Percentiles rank a stretch among this genome's conserved stretches.
Conservation (phyloP, 1,139 yeast species). For the Hanseniaspora gamundiae region DNA sequence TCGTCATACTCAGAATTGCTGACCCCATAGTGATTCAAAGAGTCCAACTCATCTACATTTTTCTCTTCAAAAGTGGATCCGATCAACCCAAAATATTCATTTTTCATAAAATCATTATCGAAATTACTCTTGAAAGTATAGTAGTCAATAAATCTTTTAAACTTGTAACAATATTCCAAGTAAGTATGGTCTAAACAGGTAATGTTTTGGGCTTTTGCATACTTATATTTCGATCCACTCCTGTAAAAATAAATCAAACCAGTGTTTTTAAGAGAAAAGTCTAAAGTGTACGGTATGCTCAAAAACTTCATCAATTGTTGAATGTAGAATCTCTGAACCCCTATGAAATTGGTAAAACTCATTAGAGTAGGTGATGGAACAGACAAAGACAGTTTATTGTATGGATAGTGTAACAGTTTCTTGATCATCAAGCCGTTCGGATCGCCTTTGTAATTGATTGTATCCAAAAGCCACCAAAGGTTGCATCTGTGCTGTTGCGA, state of each 20-base stretch:
- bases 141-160: not conserved
- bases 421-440: not conserved
- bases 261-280: not conserved
- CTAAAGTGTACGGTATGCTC: not conserved
- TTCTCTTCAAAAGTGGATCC: not conserved
- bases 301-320: not conserved
- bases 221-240: not conserved
- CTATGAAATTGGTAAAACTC: not conserved
- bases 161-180: not conserved
- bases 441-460: not conserved
- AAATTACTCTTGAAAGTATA: not conserved
- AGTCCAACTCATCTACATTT: not conserved
- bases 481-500: conserved; percentile 2
- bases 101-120: not conserved
- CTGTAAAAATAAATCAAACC: not conserved
- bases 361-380: not conserved
- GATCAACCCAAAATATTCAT: not conserved
- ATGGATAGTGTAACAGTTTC: not conserved
- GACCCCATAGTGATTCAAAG: not conserved
- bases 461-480: conserved; percentile 4
- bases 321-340: not conserved
- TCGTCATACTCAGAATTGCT: not conserved
- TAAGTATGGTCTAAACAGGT: not conserved
- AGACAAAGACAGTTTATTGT: not conserved
- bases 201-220: conserved; percentile 1